Evolutionary conservation across 192 early-diverging fungal genomes (phyloP).

Genomic region (Chytriomyces sp.): DNA sequence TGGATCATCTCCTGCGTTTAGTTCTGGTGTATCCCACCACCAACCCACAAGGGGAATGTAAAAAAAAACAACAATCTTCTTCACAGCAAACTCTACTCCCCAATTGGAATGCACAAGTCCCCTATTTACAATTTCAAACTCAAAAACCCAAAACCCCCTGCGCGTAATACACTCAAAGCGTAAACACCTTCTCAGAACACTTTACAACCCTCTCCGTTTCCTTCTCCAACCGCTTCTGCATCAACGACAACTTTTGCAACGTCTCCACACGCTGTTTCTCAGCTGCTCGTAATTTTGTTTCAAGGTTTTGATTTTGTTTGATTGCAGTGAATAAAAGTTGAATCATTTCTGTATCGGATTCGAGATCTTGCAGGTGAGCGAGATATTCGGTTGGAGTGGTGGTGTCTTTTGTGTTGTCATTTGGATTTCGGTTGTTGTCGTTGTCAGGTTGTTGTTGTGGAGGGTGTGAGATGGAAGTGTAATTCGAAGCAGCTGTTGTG

Average conservation of each 20-base stretch:
- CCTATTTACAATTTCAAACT: too few relatives aligned
- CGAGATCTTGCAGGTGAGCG: neutral
- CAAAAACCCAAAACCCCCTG: too few relatives aligned
- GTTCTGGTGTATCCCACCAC: too few relatives aligned
- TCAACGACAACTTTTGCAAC: neutral
- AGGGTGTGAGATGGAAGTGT: neutral
- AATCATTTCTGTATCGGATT: constrained; percentile 7
- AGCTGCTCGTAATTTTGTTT: neutral
- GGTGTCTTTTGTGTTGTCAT: neutral
- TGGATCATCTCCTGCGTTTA: too few relatives aligned
- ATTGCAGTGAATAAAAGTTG: constrained; percentile 16
- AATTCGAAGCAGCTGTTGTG: neutral
- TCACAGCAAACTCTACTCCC: too few relatives aligned
- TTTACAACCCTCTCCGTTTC: neutral
- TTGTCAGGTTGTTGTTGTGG: neutral
- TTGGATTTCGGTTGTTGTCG: neutral
- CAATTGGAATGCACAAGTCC: too few relatives aligned
- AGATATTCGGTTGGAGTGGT: neutral
- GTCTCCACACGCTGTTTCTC: neutral
- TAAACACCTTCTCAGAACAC: constrained; percentile 9
- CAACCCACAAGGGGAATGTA: too few relatives aligned
- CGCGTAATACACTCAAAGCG: neutral
- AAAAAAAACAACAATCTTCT: too few relatives aligned
- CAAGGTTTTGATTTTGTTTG: constrained; percentile 5
- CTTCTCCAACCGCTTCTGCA: constrained; percentile 11